A percentile compares a stretch with the other conserved stretches of the same genome.
Conservation (phyloP, 2,329 filamentous ascomycete species). For the Thelonectria blattea region DNA sequence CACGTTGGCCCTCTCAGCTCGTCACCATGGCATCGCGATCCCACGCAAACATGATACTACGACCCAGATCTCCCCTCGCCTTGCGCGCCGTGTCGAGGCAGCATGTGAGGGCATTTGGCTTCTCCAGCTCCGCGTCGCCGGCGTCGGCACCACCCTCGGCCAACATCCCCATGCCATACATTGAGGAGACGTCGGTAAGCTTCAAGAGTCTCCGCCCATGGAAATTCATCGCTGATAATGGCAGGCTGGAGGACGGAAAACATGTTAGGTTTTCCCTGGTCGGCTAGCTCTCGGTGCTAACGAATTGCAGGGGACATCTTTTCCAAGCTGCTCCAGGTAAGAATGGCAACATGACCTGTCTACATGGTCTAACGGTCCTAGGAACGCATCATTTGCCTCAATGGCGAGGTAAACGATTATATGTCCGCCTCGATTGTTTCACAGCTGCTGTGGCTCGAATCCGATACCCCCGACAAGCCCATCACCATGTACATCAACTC, state of each 20-base stretch:
- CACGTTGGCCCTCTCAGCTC: slow-evolving; percentile 1
- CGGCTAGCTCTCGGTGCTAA: slow-evolving; percentile 22
- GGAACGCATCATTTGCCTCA: slow-evolving; percentile 94
- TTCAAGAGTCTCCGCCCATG: slow-evolving; percentile 3
- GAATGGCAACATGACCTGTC: slow-evolving; percentile 15
- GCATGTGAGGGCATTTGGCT: slow-evolving; percentile 51
- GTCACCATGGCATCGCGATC: slow-evolving; percentile 7
- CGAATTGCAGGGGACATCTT: slow-evolving; percentile 75
- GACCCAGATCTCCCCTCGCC: slow-evolving; percentile 40
- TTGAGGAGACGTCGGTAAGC: slow-evolving; percentile 53
- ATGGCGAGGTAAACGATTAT: slow-evolving; percentile 87
- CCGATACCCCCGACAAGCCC: slow-evolving; percentile 90
- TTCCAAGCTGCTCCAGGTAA: slow-evolving; percentile 76
- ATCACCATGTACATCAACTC: slow-evolving; percentile 99
- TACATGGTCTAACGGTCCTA: slow-evolving; percentile 41
- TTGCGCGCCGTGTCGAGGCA: slow-evolving; percentile 44
- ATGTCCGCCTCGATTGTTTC: slow-evolving; percentile 94
- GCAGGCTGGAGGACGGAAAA: slow-evolving; percentile 78
- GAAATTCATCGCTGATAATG: slow-evolving; percentile 35
- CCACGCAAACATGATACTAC: slow-evolving; percentile 39
- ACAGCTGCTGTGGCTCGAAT: slow-evolving; percentile 96
- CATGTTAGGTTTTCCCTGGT: slow-evolving; percentile 59
- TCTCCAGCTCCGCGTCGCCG: slow-evolving; percentile 43
- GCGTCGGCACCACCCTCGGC: slow-evolving; percentile 39
- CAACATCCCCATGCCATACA: slow-evolving; percentile 64